Conservation (phyloP, 495 filamentous ascomycete genomes). For the Mytilinidion resinicola region DNA sequence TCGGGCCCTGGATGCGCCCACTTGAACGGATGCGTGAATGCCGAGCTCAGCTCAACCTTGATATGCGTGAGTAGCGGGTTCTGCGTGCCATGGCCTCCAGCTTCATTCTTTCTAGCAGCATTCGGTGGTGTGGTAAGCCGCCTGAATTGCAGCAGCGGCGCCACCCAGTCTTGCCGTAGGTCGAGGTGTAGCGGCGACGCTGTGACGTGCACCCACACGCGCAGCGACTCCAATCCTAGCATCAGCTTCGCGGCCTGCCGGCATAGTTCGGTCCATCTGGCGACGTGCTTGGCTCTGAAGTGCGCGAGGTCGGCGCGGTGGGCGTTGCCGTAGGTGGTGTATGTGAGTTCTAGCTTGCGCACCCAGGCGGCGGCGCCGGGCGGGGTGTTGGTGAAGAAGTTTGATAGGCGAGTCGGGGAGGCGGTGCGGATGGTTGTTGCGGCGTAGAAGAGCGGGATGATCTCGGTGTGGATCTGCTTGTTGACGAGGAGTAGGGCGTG, state of each 20-base stretch:
- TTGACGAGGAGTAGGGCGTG: conserved; percentile 22
- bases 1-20: neutral
- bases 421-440: conserved; percentile 21
- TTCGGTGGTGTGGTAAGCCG: conserved; percentile 11
- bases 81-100: neutral
- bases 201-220: conserved; percentile 14
- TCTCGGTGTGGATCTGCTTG: conserved; percentile 15
- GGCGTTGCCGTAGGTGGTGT: conserved; percentile 11
- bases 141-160: conserved; percentile 14
- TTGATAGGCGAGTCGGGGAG: conserved; percentile 11
- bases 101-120: neutral
- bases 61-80: neutral
- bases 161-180: conserved; percentile 8
- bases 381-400: conserved; percentile 14
- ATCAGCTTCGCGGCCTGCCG: conserved; percentile 3
- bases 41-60: conserved; percentile 8
- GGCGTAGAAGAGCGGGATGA: conserved; percentile 14
- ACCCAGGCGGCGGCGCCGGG: conserved; percentile 2
- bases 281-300: conserved; percentile 10
- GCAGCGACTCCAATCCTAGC: conserved; percentile 2
- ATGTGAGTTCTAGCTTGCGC: conserved; percentile 15
- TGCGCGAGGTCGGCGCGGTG: neutral
- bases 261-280: conserved; percentile 4
- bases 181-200: conserved; percentile 2
- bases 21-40: neutral